Conservation (phyloP, 768 basidiomycete species). For the Leccinellum rugosiceps region DNA sequence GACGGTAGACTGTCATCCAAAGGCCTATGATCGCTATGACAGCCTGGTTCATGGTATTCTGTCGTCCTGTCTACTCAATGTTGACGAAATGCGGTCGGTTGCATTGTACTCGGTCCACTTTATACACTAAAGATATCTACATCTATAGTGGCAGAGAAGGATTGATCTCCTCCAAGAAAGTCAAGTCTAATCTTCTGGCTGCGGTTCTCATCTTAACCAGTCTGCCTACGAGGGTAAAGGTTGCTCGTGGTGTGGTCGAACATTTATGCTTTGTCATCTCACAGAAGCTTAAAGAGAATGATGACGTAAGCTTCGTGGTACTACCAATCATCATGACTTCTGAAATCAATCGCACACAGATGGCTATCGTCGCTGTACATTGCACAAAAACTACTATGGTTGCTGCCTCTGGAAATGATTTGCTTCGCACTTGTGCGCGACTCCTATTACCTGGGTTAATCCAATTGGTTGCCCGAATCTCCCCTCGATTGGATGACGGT, state of each 20-base stretch:
- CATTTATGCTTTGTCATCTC: conserved; percentile 82
- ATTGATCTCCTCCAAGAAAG: conserved; percentile 69
- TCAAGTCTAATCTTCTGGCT: conserved; percentile 87
- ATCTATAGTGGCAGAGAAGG: conserved; percentile 73
- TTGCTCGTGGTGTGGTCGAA: conserved; percentile 76
- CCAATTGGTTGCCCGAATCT: conserved; percentile 71
- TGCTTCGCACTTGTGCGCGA: conserved; percentile 68
- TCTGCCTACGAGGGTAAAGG: conserved; percentile 58
- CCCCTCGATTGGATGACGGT: conserved; percentile 57
- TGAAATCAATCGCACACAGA: conserved; percentile 38
- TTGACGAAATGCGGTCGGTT: conserved; percentile 88
- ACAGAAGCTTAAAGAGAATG: conserved; percentile 67
- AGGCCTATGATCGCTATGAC: conserved; percentile 51
- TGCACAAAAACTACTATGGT: conserved; percentile 82
- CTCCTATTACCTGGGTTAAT: conserved; percentile 79
- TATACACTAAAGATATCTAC: conserved; percentile 4
- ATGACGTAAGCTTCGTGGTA: conserved; percentile 52
- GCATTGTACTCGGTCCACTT: not conserved
- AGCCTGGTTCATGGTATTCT: conserved; percentile 73
- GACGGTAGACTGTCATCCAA: conserved; percentile 42
- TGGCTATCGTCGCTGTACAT: conserved; percentile 82
- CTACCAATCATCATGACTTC: not conserved
- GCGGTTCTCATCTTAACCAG: conserved; percentile 82
- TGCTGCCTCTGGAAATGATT: conserved; percentile 64
- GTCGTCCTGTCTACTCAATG: conserved; percentile 79